Evolutionary conservation across 345 rosid genomes (phyloP).

Genomic region (Nasturtium officinale): DNA sequence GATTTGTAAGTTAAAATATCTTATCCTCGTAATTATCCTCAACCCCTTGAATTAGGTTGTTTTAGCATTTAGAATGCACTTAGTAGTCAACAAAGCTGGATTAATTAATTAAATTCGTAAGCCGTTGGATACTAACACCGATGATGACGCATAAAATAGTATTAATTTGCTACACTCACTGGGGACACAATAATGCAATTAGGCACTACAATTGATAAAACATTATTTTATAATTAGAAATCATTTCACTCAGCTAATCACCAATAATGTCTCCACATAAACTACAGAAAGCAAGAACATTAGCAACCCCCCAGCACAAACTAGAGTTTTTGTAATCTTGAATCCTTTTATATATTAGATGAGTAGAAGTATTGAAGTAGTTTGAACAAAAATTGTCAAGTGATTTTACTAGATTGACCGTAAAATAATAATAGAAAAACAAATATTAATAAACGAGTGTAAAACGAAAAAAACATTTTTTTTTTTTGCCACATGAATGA

Average conservation of each 20-base stretch:
- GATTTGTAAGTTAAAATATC: background rate
- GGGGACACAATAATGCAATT: conserved; percentile 41
- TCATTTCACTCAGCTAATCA: conserved; percentile 28
- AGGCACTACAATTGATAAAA: conserved; percentile 24
- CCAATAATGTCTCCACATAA: conserved; percentile 22
- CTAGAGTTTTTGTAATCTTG: background rate
- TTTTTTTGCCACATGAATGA: background rate
- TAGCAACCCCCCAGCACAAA: conserved; percentile 15
- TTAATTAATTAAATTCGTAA: conserved; percentile 26
- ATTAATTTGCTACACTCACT: conserved; percentile 29
- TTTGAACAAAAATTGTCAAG: background rate
- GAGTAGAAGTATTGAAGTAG: too few species aligned
- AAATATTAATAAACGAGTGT: background rate
- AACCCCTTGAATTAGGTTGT: background rate
- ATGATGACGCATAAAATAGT: conserved; percentile 29
- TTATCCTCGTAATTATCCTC: conserved; percentile 22
- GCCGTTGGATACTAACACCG: conserved; percentile 24
- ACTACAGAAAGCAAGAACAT: background rate
- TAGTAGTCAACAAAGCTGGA: conserved; percentile 34
- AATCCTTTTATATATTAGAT: background rate
- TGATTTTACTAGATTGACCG: background rate
- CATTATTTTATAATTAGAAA: background rate
- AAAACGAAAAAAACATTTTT: background rate
- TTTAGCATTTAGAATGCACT: conserved; percentile 12
- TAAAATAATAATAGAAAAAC: background rate